phyloP scores from a whole-genome alignment of 2,329 filamentous ascomycete species.

The Ceratocystis cacaofunesta region DNA sequence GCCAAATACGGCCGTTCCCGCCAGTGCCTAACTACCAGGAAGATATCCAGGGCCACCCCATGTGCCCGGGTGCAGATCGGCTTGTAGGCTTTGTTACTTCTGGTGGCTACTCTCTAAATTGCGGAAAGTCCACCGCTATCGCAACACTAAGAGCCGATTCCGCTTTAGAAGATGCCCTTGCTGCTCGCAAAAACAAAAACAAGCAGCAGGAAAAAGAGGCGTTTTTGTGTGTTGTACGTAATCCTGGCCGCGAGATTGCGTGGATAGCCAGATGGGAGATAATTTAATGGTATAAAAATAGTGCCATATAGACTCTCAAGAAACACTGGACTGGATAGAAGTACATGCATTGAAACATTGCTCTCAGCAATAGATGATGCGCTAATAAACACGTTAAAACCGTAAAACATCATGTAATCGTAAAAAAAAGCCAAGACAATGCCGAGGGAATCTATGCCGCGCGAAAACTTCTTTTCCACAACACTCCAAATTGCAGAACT shows the following conservation, averaged over 20 bases:
- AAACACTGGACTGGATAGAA: neutral
- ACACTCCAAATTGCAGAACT: neutral
- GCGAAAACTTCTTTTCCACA: neutral
- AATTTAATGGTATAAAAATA: constrained; percentile 26
- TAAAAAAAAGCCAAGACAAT: constrained; percentile 6
- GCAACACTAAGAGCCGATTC: constrained; percentile 41
- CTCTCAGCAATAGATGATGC: neutral
- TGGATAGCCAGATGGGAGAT: constrained; percentile 68
- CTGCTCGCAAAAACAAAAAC: constrained; percentile 17
- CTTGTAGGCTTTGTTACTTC: constrained; percentile 83
- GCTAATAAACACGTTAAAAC: neutral
- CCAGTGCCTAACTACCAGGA: constrained; percentile 25
- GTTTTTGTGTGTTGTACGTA: constrained; percentile 61
- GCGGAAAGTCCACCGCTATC: constrained; percentile 61
- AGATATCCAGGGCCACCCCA: constrained; percentile 42
- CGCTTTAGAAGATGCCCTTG: constrained; percentile 1
- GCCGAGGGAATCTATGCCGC: neutral
- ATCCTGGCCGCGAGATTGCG: constrained; percentile 63
- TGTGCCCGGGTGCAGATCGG: constrained; percentile 55
- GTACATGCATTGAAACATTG: neutral
- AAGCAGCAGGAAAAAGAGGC: constrained; percentile 28
- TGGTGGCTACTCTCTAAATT: constrained; percentile 65
- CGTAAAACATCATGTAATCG: neutral
- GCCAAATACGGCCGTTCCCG: constrained; percentile 22
- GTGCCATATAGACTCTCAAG: neutral